Evolutionary conservation across 345 rosid species (phyloP).

Genomic region (Lepidium africanum): DNA sequence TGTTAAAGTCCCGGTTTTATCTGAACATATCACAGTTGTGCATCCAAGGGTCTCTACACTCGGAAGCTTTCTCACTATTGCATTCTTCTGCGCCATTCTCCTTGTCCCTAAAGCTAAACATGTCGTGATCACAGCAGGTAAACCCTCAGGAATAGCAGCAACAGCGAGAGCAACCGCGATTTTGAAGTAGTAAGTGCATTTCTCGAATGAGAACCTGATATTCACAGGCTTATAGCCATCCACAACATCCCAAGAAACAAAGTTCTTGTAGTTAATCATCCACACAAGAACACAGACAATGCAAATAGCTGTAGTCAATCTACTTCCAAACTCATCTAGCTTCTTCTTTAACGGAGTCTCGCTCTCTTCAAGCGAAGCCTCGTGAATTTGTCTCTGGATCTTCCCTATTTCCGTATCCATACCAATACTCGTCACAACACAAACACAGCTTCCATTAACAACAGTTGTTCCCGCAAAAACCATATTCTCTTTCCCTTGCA

Average conservation of each 20-base stretch:
- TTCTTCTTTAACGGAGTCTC: constrained; percentile 89
- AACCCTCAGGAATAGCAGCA: constrained; percentile 95
- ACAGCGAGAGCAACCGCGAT: constrained; percentile 94
- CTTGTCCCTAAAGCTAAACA: constrained; percentile 82
- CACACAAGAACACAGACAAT: constrained; percentile 72
- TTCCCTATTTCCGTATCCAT: constrained; percentile 93
- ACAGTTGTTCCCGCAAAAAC: constrained; percentile 82
- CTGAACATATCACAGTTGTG: constrained; percentile 96
- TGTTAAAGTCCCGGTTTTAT: constrained; percentile 88
- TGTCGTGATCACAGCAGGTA: constrained; percentile 92
- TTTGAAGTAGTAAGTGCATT: constrained; percentile 89
- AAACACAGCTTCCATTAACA: constrained; percentile 74
- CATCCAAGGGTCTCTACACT: constrained; percentile 96
- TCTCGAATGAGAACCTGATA: constrained; percentile 65
- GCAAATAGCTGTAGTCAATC: constrained; percentile 71
- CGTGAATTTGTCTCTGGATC: constrained; percentile 83
- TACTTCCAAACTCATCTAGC: constrained; percentile 76
- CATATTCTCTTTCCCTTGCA: constrained; percentile 87
- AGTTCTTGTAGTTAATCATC: constrained; percentile 78
- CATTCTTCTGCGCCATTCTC: constrained; percentile 96
- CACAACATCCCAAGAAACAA: constrained; percentile 63
- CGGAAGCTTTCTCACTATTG: constrained; percentile 81
- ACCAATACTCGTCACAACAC: constrained; percentile 59
- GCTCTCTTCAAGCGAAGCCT: constrained; percentile 73
- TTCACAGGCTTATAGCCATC: constrained; percentile 68